Base-by-base conservation (phyloP, 1,139 yeast genomes). In the Pichia sp. region DNA sequence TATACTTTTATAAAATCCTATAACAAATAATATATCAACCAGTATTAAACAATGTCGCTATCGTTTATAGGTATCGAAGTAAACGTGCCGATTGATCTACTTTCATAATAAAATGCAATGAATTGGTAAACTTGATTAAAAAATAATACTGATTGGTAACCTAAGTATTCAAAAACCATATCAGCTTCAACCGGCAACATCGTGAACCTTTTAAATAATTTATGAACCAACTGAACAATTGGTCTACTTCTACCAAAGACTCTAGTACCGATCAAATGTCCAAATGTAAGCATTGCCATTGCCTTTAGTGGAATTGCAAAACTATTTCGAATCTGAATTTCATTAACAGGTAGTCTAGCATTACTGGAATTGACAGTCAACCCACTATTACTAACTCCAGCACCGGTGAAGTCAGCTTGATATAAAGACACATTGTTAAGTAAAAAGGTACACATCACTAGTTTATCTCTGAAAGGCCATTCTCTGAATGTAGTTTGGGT, bases 131-230 rank as follows among this genome's bases (percentile, higher is more conserved):
- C 4, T 13, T 42, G 39, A 15, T 40, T 39, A 2, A 36, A 9
- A 5, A 43, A 36, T 26, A 41, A 26, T 9, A 46, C 26, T 15
- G 27, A 11, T 30, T 49, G 39, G 16, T 36, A 46, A 22, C 49
- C 52, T 4, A 43, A 9, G 30, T 43, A 49, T 38, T 49, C 52
- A 24, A 49, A 8, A 20, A 41, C 8, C 18, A 41, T 13, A 6
- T 49, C 49, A 24, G 43, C 32, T 32, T 48, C 49, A 34, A 39
- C 16, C 3, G 49, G 52, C 2, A 24, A 27, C 15, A 45, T 45
- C 4, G 15, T 18, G 18, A 26, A 46, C 2, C 12, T 20, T 11
- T 39, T 39, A 16, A 49, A 43, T 3, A 40, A 3, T 13, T 9
- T 29, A n/a, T 49, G 46, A 13, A 41, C 15, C 4, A 30, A 27